Evolutionary conservation across 177 flowering plant genomes (phyloP).

Genomic region (Vitis hybrid): DNA sequence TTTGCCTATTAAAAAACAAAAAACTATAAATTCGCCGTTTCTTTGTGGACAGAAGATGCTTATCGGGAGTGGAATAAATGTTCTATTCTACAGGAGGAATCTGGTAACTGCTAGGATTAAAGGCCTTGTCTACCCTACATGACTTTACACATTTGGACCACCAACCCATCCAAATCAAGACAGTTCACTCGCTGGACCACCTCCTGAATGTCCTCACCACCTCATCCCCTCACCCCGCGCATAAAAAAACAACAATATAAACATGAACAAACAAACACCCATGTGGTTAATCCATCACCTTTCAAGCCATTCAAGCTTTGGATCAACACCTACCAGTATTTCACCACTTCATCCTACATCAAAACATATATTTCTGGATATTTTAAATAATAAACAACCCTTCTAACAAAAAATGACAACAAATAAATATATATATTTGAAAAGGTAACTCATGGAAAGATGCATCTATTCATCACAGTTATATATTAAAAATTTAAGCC

Average conservation of each 20-base stretch:
- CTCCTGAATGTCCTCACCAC: not conserved
- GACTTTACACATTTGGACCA: slow-evolving; percentile 30
- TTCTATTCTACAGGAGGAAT: slow-evolving; percentile 3
- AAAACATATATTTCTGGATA: not conserved
- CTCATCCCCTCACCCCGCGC: not conserved
- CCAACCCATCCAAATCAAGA: slow-evolving; percentile 15
- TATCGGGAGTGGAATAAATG: slow-evolving; percentile 1
- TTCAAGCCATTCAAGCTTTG: not conserved
- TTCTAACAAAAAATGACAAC: too few relatives aligned
- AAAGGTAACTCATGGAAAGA: too few relatives aligned
- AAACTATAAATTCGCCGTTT: not conserved
- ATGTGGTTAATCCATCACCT: slow-evolving; percentile 5
- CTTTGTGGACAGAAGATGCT: not conserved
- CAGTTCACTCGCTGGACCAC: slow-evolving; percentile 29
- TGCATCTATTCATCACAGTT: too few relatives aligned
- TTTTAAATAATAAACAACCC: too few relatives aligned
- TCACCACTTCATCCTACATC: not conserved
- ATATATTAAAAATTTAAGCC: too few relatives aligned
- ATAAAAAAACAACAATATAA: not conserved
- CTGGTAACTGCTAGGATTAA: slow-evolving; percentile 8
- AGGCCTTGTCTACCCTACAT: slow-evolving; percentile 6
- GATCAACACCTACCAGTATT: not conserved
- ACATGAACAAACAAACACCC: slow-evolving; percentile 6
- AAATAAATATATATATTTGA: too few relatives aligned
- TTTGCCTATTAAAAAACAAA: too few relatives aligned